Percentiles rank a stretch among this genome's conserved stretches.
These are phyloP conservation scores for Jaapia argillacea DNA, from an alignment of 768 basidiomycete species.

Conservation along the genomic window DNA sequence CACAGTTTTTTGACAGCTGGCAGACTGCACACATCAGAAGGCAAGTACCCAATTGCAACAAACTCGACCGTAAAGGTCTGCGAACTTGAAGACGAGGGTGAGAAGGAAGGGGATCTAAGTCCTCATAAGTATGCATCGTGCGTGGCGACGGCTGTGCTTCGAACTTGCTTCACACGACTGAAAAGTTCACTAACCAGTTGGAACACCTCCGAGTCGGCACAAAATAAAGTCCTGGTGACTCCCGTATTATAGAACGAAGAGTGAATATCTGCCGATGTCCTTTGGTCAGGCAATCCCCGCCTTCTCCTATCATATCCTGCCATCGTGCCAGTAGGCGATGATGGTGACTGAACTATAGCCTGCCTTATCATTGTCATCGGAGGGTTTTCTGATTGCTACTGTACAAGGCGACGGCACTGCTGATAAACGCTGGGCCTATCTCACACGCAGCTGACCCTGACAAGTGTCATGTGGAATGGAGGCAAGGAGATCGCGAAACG, in stretches of 20 bases:
- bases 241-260: not conserved
- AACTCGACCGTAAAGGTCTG: no score
- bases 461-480: conserved; percentile 95
- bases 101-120: no score
- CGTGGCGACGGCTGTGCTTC: no score
- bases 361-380: no score
- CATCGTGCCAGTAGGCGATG: conserved; percentile 94
- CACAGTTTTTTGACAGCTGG: no score
- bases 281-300: conserved; percentile 52
- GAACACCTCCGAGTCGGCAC: not conserved
- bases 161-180: no score
- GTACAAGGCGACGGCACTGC: conserved; percentile 70
- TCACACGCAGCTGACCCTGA: conserved; percentile 53
- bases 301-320: conserved; percentile 75
- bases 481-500: conserved; percentile 85
- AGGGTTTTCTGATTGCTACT: no score
- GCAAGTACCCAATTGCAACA: no score
- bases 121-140: no score
- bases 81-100: no score
- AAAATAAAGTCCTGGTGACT: not conserved
- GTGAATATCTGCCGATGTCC: no score
- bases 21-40: no score
- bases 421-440: conserved; percentile 41
- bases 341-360: conserved; percentile 86
- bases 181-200: not conserved